Evolutionary conservation across 306 rosid species (phyloP).

Genomic region (Macrotyloma uniflorum): DNA sequence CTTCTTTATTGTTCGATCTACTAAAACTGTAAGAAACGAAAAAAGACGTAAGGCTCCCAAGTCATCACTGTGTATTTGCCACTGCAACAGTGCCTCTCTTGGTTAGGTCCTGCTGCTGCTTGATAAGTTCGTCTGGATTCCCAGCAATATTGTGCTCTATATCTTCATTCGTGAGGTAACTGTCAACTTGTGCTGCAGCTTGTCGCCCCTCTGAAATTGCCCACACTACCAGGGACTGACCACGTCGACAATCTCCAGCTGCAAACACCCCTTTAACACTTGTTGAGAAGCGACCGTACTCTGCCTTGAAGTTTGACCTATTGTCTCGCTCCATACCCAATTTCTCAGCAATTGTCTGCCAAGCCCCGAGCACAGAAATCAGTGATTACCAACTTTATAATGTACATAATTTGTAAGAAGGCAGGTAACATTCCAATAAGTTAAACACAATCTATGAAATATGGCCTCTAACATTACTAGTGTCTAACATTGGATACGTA

Average conservation of each 20-base stretch:
- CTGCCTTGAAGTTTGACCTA: conserved; percentile 87
- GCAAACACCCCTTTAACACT: conserved; percentile 80
- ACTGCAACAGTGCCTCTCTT: background rate
- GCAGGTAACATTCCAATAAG: background rate
- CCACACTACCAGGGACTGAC: conserved; percentile 96
- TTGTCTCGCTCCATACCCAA: conserved; percentile 76
- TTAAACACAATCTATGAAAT: background rate
- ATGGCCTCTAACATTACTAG: no score
- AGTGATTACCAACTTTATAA: background rate
- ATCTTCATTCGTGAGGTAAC: conserved; percentile 52
- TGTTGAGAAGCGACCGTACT: conserved; percentile 87
- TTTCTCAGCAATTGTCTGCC: conserved; percentile 75
- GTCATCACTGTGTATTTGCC: background rate
- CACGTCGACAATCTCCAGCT: conserved; percentile 93
- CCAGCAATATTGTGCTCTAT: background rate
- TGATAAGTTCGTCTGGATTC: background rate
- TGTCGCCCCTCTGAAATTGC: conserved; percentile 95
- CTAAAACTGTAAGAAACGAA: background rate
- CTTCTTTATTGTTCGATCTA: background rate
- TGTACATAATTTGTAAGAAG: background rate
- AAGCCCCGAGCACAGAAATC: conserved; percentile 9
- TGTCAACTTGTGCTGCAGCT: conserved; percentile 86
- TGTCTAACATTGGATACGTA: no score
- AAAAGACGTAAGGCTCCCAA: background rate
- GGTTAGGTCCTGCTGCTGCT: background rate